Percentiles rank a stretch among this genome's conserved stretches.
Evolutionary conservation across 2,329 filamentous ascomycete species (phyloP).

Genomic region (Aspergillus novofumigatus): DNA sequence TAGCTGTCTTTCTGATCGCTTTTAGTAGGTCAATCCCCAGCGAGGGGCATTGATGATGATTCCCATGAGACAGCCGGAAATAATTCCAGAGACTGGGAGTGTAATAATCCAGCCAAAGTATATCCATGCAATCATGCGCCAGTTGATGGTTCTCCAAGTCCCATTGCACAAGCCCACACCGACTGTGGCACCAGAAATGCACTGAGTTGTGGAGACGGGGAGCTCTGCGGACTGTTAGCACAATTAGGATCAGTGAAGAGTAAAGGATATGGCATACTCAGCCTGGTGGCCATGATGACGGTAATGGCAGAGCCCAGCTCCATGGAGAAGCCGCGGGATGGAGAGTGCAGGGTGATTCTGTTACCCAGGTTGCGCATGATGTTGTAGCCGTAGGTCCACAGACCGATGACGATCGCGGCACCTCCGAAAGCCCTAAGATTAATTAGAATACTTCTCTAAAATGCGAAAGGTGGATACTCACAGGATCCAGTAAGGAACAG

Average conservation of each 20-base stretch:
- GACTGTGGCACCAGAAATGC: constrained; percentile 17
- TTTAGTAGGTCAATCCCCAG: constrained; percentile 9
- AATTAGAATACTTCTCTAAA: neutral
- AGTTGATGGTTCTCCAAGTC: constrained; percentile 18
- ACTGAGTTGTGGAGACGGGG: constrained; percentile 17
- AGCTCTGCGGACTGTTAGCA: constrained; percentile 7
- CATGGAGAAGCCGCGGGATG: constrained; percentile 18
- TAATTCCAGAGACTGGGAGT: constrained; percentile 12
- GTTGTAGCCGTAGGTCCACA: constrained; percentile 20
- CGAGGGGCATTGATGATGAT: constrained; percentile 17
- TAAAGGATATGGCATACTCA: constrained; percentile 5
- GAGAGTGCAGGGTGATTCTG: constrained; percentile 15
- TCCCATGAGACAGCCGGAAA: constrained; percentile 13
- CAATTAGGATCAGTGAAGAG: neutral
- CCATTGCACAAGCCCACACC: constrained; percentile 18
- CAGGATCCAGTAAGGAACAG: constrained; percentile 17
- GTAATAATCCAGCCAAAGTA: constrained; percentile 19
- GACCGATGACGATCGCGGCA: constrained; percentile 11
- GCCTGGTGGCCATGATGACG: constrained; percentile 14
- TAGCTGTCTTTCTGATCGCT: too few species aligned
- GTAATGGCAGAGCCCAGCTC: constrained; percentile 16
- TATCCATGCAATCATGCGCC: constrained; percentile 19
- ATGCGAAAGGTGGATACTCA: neutral
- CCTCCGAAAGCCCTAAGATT: constrained; percentile 13
- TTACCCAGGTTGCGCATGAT: constrained; percentile 19